Conservation (phyloP, 768 basidiomycete species). For the Vishniacozyma victoriae region DNA sequence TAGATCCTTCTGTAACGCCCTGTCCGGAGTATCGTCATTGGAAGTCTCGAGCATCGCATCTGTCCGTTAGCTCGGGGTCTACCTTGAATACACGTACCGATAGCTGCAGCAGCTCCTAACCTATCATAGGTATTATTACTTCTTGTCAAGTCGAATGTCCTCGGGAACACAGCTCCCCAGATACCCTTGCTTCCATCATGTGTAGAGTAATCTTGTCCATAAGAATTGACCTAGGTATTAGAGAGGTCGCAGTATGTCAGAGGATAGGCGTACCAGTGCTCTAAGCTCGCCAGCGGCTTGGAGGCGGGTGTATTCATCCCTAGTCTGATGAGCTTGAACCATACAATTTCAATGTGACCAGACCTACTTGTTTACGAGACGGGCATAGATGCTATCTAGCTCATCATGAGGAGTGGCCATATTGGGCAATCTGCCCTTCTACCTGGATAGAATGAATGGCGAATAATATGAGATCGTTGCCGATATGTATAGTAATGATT, state of each 20-base stretch:
- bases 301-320: slow-evolving; percentile 54
- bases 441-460: no score
- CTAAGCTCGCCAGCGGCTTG: slow-evolving; percentile 55
- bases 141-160: slow-evolving; percentile 37
- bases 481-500: no score
- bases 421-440: no score
- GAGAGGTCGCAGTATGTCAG: neutral
- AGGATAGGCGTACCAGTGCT: slow-evolving; percentile 3
- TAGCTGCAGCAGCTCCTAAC: slow-evolving; percentile 31
- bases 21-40: slow-evolving; percentile 36
- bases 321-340: neutral
- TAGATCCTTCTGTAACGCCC: slow-evolving; percentile 29
- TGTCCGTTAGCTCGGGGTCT: neutral
- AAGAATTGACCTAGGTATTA: slow-evolving; percentile 17
- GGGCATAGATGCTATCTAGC: slow-evolving; percentile 35
- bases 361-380: slow-evolving; percentile 29
- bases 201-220: slow-evolving; percentile 29
- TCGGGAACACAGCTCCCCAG: slow-evolving; percentile 33
- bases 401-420: slow-evolving; percentile 38
- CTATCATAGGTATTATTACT: slow-evolving; percentile 36
- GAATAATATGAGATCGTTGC: no score
- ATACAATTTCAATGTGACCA: neutral
- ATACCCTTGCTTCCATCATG: slow-evolving; percentile 37
- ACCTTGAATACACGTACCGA: slow-evolving; percentile 20
- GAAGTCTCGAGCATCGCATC: slow-evolving; percentile 28